Conservation (phyloP, 495 filamentous ascomycete species). For the Neurospora pannonica region DNA sequence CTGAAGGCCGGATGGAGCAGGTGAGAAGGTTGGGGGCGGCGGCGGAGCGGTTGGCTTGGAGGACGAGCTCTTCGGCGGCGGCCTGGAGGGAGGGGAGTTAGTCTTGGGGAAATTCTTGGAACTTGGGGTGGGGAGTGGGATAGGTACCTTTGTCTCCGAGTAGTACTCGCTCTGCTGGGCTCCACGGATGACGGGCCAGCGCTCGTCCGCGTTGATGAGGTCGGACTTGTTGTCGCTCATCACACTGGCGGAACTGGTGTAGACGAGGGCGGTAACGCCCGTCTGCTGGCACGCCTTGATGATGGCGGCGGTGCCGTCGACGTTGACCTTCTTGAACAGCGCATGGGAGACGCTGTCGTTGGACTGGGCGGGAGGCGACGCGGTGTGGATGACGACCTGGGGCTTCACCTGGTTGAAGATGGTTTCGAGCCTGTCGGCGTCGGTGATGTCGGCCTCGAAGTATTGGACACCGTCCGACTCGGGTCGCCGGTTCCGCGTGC, state of each 20-base stretch:
- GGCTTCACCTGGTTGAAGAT: conserved; percentile 65
- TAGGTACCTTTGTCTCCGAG: conserved; percentile 70
- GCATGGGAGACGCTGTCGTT: conserved; percentile 41
- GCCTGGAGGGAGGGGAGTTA: conserved; percentile 45
- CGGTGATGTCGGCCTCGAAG: conserved; percentile 81
- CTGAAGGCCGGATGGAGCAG: conserved; percentile 71
- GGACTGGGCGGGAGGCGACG: conserved; percentile 55
- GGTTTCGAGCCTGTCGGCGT: conserved; percentile 48
- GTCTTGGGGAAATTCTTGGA: not conserved
- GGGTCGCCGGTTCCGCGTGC: conserved; percentile 62
- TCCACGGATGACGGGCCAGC: conserved; percentile 68
- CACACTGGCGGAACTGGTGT: conserved; percentile 85
- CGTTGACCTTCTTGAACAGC: conserved; percentile 78
- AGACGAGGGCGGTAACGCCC: conserved; percentile 84
- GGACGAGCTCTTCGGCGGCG: conserved; percentile 73
- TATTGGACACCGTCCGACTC: conserved; percentile 62
- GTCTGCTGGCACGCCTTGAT: conserved; percentile 65
- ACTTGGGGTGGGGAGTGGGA: not conserved
- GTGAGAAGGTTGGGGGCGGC: conserved; percentile 58
- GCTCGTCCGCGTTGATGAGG: conserved; percentile 83
- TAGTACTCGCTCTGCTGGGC: conserved; percentile 78
- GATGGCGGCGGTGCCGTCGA: conserved; percentile 74
- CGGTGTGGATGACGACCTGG: conserved; percentile 91
- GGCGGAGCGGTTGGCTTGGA: conserved; percentile 68
- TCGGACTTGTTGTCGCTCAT: conserved; percentile 73